Percentiles rank a stretch among this genome's conserved stretches.
phyloP scores from a whole-genome alignment of 306 rosid genomes.

The Astragalus membranaceus region DNA sequence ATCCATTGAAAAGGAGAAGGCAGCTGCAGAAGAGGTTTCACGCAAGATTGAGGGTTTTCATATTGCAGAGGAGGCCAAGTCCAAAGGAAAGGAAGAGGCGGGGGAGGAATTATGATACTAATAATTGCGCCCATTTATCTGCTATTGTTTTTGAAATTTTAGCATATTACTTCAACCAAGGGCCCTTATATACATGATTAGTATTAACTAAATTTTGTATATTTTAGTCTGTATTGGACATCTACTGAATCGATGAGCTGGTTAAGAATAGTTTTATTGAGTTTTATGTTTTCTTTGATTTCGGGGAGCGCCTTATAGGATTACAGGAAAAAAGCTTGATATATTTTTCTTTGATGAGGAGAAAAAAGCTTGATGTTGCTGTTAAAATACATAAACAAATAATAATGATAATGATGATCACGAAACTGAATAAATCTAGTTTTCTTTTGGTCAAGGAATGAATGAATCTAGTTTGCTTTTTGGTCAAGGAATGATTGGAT shows the following conservation, averaged over 20 bases:
- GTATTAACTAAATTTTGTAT: constrained; percentile 32
- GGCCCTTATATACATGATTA: constrained; percentile 21
- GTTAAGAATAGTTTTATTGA: constrained; percentile 15
- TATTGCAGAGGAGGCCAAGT: constrained; percentile 55
- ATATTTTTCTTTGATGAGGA: no score
- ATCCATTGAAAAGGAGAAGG: constrained; percentile 47
- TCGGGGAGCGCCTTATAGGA: constrained; percentile 2
- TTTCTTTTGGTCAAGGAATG: no score
- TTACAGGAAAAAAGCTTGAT: neutral
- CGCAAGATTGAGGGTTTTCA: constrained; percentile 81
- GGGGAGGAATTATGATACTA: constrained; percentile 38
- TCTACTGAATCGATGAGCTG: constrained; percentile 28
- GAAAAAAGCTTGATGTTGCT: no score
- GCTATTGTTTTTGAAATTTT: constrained; percentile 8
- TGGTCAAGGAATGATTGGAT: no score
- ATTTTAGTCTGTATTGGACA: constrained; percentile 33
- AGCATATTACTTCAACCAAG: constrained; percentile 15
- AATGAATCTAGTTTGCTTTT: no score
- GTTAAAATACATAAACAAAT: neutral
- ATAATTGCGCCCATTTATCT: constrained; percentile 1
- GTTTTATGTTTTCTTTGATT: constrained; percentile 10
- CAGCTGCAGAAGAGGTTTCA: constrained; percentile 60
- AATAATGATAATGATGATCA: neutral
- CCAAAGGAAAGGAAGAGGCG: constrained; percentile 60
- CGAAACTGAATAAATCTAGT: neutral